phyloP scores from a whole-genome alignment of 176 grass and related monocot genomes.

The Echinochloa phyllopogon region DNA sequence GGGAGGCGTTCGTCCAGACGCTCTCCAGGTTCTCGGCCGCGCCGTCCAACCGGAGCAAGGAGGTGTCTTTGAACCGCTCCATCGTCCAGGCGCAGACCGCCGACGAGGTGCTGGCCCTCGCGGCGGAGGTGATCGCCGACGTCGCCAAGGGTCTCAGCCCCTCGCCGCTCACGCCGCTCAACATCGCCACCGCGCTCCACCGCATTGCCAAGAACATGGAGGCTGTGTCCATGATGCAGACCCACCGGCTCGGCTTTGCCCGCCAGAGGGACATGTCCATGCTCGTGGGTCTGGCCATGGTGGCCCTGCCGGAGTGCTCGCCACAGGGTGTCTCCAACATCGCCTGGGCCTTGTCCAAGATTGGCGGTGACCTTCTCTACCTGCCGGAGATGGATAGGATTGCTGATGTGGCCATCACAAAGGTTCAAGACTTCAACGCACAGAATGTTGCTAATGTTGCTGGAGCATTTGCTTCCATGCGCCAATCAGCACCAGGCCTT shows the following conservation, averaged over 20 bases:
- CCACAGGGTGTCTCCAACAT: constrained; percentile 89
- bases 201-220: constrained; percentile 99
- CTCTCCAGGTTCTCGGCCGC: constrained; percentile 74
- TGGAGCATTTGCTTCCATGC: constrained; percentile 88
- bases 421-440: constrained; percentile 73
- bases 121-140: constrained; percentile 51
- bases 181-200: constrained; percentile 91
- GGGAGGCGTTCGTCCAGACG: constrained; percentile 69
- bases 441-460: constrained; percentile 90
- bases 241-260: constrained; percentile 68
- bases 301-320: constrained; percentile 74
- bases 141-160: constrained; percentile 87
- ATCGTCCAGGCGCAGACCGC: constrained; percentile 78
- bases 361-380: constrained; percentile 83
- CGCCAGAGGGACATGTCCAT: constrained; percentile 92
- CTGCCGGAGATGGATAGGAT: constrained; percentile 88
- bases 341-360: constrained; percentile 94
- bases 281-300: constrained; percentile 87
- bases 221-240: constrained; percentile 68
- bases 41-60: constrained; percentile 78
- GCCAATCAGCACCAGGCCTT: constrained; percentile 71
- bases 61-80: constrained; percentile 76
- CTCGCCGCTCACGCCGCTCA: constrained; percentile 79
- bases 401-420: constrained; percentile 68
- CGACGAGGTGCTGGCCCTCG: constrained; percentile 74